Conservation (phyloP, 768 basidiomycete genomes). For the Chalciporus piperatus region DNA sequence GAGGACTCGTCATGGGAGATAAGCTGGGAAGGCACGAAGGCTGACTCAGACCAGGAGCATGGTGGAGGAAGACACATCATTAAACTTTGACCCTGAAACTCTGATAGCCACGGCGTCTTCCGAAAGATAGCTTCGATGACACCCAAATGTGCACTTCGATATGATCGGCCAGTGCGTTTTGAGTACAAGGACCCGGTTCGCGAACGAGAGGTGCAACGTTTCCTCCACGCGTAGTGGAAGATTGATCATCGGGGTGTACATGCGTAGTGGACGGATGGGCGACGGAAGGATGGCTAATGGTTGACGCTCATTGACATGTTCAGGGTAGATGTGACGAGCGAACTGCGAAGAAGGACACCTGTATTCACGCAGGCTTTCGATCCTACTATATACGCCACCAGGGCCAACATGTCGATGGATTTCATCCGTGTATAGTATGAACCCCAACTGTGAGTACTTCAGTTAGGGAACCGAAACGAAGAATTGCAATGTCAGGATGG, state of each 20-base stretch:
- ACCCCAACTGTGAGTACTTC: not conserved
- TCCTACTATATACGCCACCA: not conserved
- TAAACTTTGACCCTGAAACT: slow-evolving; percentile 17
- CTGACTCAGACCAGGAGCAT: not conserved
- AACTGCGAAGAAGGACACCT: slow-evolving; percentile 8
- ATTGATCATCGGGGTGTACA: slow-evolving; percentile 24
- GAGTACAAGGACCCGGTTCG: not conserved
- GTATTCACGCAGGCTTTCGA: slow-evolving; percentile 8
- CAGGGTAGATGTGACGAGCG: slow-evolving; percentile 17
- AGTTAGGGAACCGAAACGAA: not conserved
- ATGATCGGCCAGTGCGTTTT: slow-evolving; percentile 5
- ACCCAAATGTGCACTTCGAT: not conserved
- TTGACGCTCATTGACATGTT: slow-evolving; percentile 8
- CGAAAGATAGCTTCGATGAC: not conserved
- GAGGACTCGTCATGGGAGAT: slow-evolving; percentile 18
- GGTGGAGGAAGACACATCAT: slow-evolving; percentile 13
- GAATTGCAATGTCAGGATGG: no score
- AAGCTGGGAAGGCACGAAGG: slow-evolving; percentile 21
- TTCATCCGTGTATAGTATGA: not conserved
- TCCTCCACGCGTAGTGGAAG: slow-evolving; percentile 21
- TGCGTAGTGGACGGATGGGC: slow-evolving; percentile 11
- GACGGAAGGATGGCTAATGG: slow-evolving; percentile 8
- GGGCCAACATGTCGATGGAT: not conserved
- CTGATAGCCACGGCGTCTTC: slow-evolving; percentile 1
- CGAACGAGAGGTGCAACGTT: slow-evolving; percentile 21